Conservation (phyloP, 106 monocot species). For the Amphibolis antarctica region DNA sequence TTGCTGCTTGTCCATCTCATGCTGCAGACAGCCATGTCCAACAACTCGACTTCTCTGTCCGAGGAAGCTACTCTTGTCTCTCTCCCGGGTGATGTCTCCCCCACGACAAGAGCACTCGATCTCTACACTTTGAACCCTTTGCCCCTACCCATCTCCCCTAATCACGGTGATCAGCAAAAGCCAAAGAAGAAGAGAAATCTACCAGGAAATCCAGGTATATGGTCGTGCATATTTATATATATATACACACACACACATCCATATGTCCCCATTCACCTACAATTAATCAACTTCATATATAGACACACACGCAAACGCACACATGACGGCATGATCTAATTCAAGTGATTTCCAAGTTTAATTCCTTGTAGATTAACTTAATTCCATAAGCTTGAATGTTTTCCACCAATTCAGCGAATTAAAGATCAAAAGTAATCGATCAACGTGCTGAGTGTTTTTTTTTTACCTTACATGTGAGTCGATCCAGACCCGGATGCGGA, state of each 20-base stretch:
- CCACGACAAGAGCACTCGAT: neutral
- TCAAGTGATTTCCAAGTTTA: neutral
- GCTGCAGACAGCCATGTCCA: conserved; percentile 8
- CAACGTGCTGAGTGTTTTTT: too few species aligned
- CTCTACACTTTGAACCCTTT: neutral
- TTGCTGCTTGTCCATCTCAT: neutral
- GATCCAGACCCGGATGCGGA: conserved; percentile 12
- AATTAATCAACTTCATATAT: too few species aligned
- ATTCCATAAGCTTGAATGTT: too few species aligned
- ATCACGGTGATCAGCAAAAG: conserved; percentile 3
- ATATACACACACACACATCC: too few species aligned
- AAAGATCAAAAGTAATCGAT: too few species aligned
- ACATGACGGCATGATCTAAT: neutral
- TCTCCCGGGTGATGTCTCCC: neutral
- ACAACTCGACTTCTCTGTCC: neutral
- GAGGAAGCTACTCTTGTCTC: conserved; percentile 3
- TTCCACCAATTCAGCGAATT: too few species aligned
- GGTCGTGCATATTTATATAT: too few species aligned
- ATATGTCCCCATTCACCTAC: too few species aligned
- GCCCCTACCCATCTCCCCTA: neutral
- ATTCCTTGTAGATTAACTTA: too few species aligned
- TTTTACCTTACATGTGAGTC: too few species aligned
- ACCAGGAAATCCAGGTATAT: conserved; percentile 12
- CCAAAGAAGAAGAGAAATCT: conserved; percentile 7
- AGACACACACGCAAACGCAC: too few species aligned